Conservation (phyloP, 2,329 filamentous ascomycete species). For the Aspergillus fijiensis region DNA sequence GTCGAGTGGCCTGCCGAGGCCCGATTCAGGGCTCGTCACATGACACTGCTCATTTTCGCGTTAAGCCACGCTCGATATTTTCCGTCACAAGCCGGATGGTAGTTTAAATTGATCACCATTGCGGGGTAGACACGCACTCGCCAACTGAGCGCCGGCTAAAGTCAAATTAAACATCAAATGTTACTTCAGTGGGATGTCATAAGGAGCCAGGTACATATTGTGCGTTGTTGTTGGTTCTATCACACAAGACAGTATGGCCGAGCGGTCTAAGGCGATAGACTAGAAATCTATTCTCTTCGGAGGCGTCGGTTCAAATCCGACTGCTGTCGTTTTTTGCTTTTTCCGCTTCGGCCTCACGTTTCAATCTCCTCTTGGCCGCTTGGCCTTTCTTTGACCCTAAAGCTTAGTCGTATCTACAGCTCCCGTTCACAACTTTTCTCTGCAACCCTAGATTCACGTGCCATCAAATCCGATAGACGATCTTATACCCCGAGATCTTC, state of each 20-base stretch:
- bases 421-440: too few relatives aligned
- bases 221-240: accelerated
- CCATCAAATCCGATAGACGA: slow-evolving; percentile 34
- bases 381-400: too few relatives aligned
- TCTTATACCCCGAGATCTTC: slow-evolving; percentile 42
- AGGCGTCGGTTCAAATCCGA: not conserved
- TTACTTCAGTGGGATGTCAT: too few relatives aligned
- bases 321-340: not conserved
- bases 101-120: not conserved
- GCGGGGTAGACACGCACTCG: not conserved
- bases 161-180: too few relatives aligned
- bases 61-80: not conserved
- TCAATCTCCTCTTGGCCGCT: too few relatives aligned
- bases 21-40: not conserved
- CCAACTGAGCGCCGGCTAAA: too few relatives aligned
- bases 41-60: not conserved
- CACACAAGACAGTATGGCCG: not conserved
- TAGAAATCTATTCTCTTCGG: not conserved
- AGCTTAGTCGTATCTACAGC: too few relatives aligned
- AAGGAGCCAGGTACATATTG: too few relatives aligned
- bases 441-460: too few relatives aligned
- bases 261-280: not conserved
- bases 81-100: not conserved
- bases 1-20: not conserved
- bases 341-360: not conserved